phyloP scores from a whole-genome alignment of 1,284 basidiomycete species.

The Pterulicium gracile region DNA sequence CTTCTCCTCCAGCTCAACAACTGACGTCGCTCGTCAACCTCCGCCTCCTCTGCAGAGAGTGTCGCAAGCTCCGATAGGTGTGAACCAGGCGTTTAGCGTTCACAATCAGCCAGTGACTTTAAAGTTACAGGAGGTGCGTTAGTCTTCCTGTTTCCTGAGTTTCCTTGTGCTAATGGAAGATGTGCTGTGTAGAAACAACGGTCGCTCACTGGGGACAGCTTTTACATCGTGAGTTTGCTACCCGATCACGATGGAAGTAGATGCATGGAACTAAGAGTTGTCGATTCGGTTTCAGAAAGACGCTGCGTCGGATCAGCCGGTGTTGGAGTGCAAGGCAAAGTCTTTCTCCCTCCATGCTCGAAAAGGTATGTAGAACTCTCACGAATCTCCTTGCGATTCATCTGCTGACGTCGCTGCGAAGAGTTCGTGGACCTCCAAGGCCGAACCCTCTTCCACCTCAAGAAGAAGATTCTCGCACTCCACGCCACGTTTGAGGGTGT shows the following conservation, averaged over 20 bases:
- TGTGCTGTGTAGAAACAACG: constrained; percentile 1
- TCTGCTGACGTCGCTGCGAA: no score
- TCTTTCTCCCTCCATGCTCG: not conserved
- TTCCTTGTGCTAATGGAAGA: no score
- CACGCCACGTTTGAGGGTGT: not conserved
- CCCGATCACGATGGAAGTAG: not conserved
- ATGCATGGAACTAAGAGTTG: not conserved
- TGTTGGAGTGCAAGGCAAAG: not conserved
- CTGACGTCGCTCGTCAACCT: no score
- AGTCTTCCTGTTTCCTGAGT: no score
- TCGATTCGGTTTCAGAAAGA: not conserved
- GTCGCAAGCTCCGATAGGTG: not conserved
- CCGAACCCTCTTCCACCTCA: not conserved
- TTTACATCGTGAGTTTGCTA: not conserved
- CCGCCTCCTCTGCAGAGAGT: not conserved
- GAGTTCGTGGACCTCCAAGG: not conserved
- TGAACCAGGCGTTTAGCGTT: not conserved
- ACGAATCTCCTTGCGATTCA: no score
- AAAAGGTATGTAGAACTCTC: no score
- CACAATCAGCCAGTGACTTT: not conserved
- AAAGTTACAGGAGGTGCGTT: not conserved
- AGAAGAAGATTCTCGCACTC: not conserved
- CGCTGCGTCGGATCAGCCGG: not conserved
- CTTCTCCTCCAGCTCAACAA: not conserved
- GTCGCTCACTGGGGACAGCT: not conserved